phyloP scores from a whole-genome alignment of 2,329 filamentous ascomycete genomes.

The Didymella keratinophila region DNA sequence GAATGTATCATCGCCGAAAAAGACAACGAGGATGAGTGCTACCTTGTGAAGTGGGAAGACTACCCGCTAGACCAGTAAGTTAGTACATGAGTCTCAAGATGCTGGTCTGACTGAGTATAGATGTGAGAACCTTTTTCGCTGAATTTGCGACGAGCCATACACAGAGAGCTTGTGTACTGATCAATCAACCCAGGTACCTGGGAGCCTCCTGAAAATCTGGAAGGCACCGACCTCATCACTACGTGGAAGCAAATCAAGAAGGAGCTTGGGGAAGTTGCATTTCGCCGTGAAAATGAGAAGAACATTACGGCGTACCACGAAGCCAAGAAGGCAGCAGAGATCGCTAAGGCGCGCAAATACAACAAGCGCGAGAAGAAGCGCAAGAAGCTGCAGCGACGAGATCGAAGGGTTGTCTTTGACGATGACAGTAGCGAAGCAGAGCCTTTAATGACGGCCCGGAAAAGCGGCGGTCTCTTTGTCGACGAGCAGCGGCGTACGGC shows the following conservation, averaged over 20 bases:
- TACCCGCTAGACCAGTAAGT: conserved; percentile 58
- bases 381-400: conserved; percentile 13
- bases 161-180: conserved; percentile 6
- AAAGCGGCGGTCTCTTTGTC: conserved; percentile 22
- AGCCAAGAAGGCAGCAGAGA: conserved; percentile 13
- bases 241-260: conserved; percentile 15
- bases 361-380: conserved; percentile 32
- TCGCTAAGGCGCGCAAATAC: conserved; percentile 16
- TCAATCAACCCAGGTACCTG: conserved; percentile 31
- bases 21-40: conserved; percentile 55
- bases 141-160: background rate
- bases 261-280: conserved; percentile 14
- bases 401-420: background rate
- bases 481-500: background rate
- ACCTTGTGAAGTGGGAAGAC: conserved; percentile 70
- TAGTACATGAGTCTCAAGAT: background rate
- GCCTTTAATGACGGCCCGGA: background rate
- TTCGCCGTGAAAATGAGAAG: conserved; percentile 15
- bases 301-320: conserved; percentile 22
- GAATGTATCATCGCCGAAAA: conserved; percentile 45
- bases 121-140: background rate
- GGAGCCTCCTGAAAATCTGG: conserved; percentile 36
- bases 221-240: conserved; percentile 16
- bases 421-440: conserved; percentile 27
- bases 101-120: background rate